These are phyloP conservation scores for Trypanosoma scelopori DNA, from an alignment of 208 protist species.

Conservation along the genomic window DNA sequence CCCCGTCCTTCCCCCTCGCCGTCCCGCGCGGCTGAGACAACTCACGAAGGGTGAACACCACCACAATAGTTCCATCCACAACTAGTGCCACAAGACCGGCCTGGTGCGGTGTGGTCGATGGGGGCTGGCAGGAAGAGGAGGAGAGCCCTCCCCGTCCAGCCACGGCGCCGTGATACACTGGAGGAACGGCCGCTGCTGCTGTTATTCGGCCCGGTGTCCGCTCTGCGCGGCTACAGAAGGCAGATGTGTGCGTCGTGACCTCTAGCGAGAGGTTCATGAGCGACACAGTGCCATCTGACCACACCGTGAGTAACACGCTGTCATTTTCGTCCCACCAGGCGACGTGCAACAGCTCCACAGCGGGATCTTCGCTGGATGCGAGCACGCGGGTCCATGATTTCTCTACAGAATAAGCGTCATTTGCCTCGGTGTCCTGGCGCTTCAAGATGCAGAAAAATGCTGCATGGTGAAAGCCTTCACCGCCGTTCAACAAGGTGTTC, in stretches of 20 bases:
- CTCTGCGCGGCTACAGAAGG: slow-evolving; percentile 5
- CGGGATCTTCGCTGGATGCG: slow-evolving; percentile 1
- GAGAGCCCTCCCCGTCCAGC: slow-evolving; percentile 11
- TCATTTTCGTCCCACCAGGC: slow-evolving; percentile 50
- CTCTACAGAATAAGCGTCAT: slow-evolving; percentile 17
- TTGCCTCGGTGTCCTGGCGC: slow-evolving; percentile 20
- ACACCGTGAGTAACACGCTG: slow-evolving; percentile 39
- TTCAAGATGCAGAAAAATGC: slow-evolving; percentile 19
- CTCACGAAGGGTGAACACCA: slow-evolving; percentile 38
- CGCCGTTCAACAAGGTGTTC: background rate
- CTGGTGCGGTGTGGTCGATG: slow-evolving; percentile 5
- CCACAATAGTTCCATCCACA: slow-evolving; percentile 43
- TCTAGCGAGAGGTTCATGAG: slow-evolving; percentile 9
- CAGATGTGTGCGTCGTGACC: slow-evolving; percentile 12
- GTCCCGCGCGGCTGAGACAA: background rate
- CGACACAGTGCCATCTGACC: slow-evolving; percentile 51
- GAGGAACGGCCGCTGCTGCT: slow-evolving; percentile 1
- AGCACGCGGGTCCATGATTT: slow-evolving; percentile 18
- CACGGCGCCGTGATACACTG: background rate
- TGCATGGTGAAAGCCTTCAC: slow-evolving; percentile 4
- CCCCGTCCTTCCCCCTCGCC: background rate
- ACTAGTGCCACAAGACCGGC: slow-evolving; percentile 43
- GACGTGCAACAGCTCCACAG: slow-evolving; percentile 29
- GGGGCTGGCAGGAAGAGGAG: slow-evolving; percentile 7
- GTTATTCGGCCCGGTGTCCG: slow-evolving; percentile 4